Percentiles rank a stretch among this genome's conserved stretches.
These are phyloP conservation scores for Sonneratia alba DNA, from an alignment of 345 rosid genomes.

Conservation along the genomic window DNA sequence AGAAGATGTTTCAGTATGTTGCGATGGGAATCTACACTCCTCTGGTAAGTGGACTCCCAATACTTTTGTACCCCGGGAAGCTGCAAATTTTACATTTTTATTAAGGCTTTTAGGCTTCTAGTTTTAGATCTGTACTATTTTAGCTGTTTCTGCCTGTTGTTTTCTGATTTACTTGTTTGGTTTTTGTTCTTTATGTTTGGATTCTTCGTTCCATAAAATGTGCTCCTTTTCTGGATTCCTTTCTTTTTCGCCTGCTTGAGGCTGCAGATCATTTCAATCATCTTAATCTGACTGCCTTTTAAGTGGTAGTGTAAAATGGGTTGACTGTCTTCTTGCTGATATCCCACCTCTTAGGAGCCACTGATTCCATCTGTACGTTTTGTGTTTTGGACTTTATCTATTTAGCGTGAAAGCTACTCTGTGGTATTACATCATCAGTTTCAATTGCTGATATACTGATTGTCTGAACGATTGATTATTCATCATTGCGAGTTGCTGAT, in stretches of 20 bases:
- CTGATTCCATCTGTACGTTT: neutral
- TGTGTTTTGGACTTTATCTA: neutral
- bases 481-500: neutral
- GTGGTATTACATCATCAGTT: neutral
- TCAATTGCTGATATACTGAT: neutral
- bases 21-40: constrained; percentile 94
- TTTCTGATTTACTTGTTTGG: constrained; percentile 14
- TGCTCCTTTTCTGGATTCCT: neutral
- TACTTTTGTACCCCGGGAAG: no score
- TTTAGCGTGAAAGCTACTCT: neutral
- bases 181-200: constrained; percentile 5
- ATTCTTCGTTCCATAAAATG: constrained; percentile 3
- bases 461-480: neutral
- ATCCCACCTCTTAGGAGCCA: constrained; percentile 1
- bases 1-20: constrained; percentile 59
- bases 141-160: constrained; percentile 11
- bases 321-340: constrained; percentile 18
- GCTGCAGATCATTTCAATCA: constrained; percentile 3
- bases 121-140: constrained; percentile 13
- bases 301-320: neutral
- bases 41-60: constrained; percentile 32
- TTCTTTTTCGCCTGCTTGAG: constrained; percentile 13
- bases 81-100: neutral
- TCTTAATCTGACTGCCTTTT: neutral
- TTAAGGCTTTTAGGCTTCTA: neutral